Conservation (phyloP, 148 eudicot genomes). For the Chenopodium berlandieri region DNA sequence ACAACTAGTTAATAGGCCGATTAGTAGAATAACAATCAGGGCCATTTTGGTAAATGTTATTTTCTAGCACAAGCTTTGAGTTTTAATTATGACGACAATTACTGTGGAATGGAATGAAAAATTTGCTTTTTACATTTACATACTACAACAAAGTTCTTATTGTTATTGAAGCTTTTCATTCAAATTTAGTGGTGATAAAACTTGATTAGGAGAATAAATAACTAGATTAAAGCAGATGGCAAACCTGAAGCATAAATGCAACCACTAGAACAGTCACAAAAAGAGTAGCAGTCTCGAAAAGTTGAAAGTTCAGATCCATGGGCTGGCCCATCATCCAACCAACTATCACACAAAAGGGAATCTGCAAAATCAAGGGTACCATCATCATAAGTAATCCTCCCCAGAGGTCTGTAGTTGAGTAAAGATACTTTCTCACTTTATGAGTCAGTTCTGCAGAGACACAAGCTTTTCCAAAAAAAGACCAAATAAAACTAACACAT, state of each 20-base stretch:
- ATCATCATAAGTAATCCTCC: neutral
- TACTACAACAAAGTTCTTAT: neutral
- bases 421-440: neutral
- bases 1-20: neutral
- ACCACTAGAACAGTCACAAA: constrained; percentile 91
- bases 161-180: neutral
- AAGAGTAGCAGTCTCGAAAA: constrained; percentile 92
- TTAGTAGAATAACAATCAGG: neutral
- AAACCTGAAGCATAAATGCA: constrained; percentile 96
- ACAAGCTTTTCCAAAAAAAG: neutral
- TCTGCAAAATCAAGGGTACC: constrained; percentile 53
- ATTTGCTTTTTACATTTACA: neutral
- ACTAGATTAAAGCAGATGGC: constrained; percentile 15
- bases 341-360: constrained; percentile 89
- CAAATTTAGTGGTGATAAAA: constrained; percentile 7
- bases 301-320: constrained; percentile 93
- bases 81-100: neutral
- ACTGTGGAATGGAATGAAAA: neutral
- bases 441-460: neutral
- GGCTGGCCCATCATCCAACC: constrained; percentile 94
- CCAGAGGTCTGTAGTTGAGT: neutral
- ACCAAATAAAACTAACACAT: neutral
- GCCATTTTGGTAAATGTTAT: neutral
- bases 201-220: neutral
- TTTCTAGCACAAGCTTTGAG: neutral